Conservation (phyloP, 2,329 filamentous ascomycete genomes). For the Fusarium drepaniforme region DNA sequence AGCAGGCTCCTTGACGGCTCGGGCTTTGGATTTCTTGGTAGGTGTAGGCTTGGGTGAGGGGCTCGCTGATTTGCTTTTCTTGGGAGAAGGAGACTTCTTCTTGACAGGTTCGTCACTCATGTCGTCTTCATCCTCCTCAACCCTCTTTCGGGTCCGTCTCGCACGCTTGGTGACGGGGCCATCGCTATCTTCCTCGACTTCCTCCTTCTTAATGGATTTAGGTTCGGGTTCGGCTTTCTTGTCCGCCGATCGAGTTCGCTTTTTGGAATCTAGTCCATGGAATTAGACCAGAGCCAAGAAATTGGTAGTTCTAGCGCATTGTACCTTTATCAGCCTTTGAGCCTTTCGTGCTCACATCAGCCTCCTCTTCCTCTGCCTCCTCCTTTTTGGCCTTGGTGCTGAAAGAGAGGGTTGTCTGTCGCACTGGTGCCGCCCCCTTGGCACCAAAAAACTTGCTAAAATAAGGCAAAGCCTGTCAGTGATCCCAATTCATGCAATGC, state of each 20-base stretch:
- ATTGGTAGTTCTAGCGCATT: constrained; percentile 3
- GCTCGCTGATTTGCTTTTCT: constrained; percentile 36
- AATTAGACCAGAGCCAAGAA: constrained; percentile 1
- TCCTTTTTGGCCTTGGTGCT: constrained; percentile 66
- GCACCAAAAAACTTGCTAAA: constrained; percentile 86
- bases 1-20: constrained; percentile 15
- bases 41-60: constrained; percentile 41
- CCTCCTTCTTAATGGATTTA: constrained; percentile 46
- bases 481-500: neutral
- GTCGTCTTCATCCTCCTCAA: constrained; percentile 60
- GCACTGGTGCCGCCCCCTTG: constrained; percentile 66
- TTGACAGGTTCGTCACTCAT: constrained; percentile 52
- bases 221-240: constrained; percentile 33
- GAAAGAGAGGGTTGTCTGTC: constrained; percentile 86
- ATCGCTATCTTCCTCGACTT: constrained; percentile 66
- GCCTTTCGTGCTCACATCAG: constrained; percentile 50
- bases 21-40: constrained; percentile 34
- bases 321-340: constrained; percentile 54
- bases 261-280: constrained; percentile 56
- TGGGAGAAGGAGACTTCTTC: constrained; percentile 20
- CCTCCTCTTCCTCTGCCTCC: constrained; percentile 47
- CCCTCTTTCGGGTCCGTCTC: constrained; percentile 59
- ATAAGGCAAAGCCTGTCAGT: constrained; percentile 14
- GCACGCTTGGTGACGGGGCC: constrained; percentile 71
- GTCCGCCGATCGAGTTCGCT: constrained; percentile 53